These are phyloP conservation scores for Boletus sp. DNA, from an alignment of 768 basidiomycete genomes.

Conservation along the genomic window DNA sequence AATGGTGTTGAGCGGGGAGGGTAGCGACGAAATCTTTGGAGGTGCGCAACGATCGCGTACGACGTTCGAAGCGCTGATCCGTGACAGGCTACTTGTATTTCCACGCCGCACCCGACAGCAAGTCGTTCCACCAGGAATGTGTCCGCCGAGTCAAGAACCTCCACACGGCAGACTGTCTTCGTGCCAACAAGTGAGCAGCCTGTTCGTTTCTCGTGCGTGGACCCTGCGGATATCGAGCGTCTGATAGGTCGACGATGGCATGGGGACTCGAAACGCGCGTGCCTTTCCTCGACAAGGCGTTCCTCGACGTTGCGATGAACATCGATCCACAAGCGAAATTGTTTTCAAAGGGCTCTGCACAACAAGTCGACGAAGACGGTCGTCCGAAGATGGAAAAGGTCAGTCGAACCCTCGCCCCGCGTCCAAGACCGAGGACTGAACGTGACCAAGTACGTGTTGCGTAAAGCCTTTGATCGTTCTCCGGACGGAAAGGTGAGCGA, in stretches of 20 bases:
- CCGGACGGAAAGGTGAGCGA: conserved; percentile 67
- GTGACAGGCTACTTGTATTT: conserved; percentile 92
- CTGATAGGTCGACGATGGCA: conserved; percentile 90
- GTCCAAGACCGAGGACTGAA: conserved; percentile 10
- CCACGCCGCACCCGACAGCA: conserved; percentile 90
- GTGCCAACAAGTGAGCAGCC: conserved; percentile 88
- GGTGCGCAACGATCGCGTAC: conserved; percentile 45
- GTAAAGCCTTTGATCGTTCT: conserved; percentile 91
- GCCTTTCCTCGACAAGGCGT: conserved; percentile 96
- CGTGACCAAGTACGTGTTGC: conserved; percentile 76
- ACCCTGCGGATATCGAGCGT: conserved; percentile 3
- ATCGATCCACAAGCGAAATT: conserved; percentile 83
- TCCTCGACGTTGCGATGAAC: conserved; percentile 93
- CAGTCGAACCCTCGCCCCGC: conserved; percentile 4
- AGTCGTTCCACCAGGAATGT: conserved; percentile 92
- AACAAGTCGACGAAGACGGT: conserved; percentile 82
- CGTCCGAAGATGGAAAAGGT: conserved; percentile 96
- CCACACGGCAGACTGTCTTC: conserved; percentile 94
- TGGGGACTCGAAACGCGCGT: conserved; percentile 99
- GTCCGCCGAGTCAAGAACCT: conserved; percentile 96
- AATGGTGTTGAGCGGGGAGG: conserved; percentile 98
- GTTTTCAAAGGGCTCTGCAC: conserved; percentile 78
- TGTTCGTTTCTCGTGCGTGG: not conserved
- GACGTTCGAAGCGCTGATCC: conserved; percentile 5
- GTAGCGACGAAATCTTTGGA: conserved; percentile 96